Evolutionary conservation across 2,329 filamentous ascomycete genomes (phyloP), one percentile per base, ranked within the genome.

Genomic region (Diplodia sapinea): DNA sequence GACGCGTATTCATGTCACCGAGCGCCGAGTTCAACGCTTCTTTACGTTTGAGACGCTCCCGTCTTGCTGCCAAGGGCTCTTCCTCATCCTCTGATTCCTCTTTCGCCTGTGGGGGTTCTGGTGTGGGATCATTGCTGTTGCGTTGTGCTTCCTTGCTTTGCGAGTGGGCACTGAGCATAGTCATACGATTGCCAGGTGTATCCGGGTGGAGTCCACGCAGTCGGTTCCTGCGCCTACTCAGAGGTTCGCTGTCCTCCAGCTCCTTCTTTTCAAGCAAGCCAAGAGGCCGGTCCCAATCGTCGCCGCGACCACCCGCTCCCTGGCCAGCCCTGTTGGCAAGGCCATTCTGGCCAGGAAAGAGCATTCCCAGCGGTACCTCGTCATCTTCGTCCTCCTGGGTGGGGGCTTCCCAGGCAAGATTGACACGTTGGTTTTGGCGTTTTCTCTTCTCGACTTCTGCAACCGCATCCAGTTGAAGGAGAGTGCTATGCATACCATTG

Each of bases 231-330:
- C 94, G 89, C 49, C 85, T 85, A 73, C 91, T 93, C 23, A 97
- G 82, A 0, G 95, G 94, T 76, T 98, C 95, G 66, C 93, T 95
- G 74, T 99, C 95, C 76, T 99, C 95, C 71, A 95, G 81, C 68
- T 96, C 90, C 56, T 92, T 88, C 73, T 88, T 88, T 75, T 96
- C 91, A 83, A 95, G 89, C 67, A 95, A 78, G 4, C 92, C 92
- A 5, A 93, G 77, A 0, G 91, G 91, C 12, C 82, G 88, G 80
- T 79, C 88, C 85, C 70, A 89, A 74, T 79, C 81, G 57, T 72
- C 73, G 73, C 69, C 78, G 70, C 70, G 79, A 38, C 80, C 79
- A 38, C 82, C 76, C 65, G 82, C 79, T 55, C 78, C 78, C 50
- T 52, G 61, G 1, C 47, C 61, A 52, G 61, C 61, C 17, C 76